Evolutionary conservation across 164 flowering plant genomes (phyloP).

Genomic region (Stephania cephalantha): DNA sequence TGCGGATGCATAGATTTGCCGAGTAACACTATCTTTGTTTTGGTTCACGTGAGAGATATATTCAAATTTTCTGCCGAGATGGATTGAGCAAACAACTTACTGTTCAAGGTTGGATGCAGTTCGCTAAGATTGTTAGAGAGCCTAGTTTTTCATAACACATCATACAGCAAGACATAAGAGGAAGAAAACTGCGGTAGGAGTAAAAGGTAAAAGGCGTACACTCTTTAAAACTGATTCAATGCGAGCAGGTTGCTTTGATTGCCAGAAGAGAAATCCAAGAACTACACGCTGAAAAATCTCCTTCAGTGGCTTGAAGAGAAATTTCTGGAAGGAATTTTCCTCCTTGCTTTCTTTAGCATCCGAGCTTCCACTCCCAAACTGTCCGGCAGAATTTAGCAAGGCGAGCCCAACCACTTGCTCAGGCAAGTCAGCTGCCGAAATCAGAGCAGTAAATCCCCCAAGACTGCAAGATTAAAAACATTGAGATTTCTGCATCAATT

Average conservation of each 20-base stretch:
- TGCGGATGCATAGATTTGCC: too few species aligned
- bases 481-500: not conserved
- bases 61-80: too few species aligned
- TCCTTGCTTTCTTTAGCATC: conserved; percentile 24
- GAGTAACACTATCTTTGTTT: too few species aligned
- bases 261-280: conserved; percentile 92
- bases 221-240: conserved; percentile 76
- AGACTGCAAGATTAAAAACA: conserved; percentile 48
- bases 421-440: conserved; percentile 61
- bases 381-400: conserved; percentile 85
- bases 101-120: not conserved
- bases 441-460: conserved; percentile 92
- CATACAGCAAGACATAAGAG: not conserved
- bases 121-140: not conserved
- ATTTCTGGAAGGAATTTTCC: conserved; percentile 45
- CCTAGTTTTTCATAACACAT: not conserved
- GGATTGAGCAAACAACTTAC: too few species aligned
- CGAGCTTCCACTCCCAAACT: conserved; percentile 56
- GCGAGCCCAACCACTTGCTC: conserved; percentile 75
- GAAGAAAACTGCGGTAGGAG: not conserved
- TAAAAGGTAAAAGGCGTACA: conserved; percentile 40
- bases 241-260: conserved; percentile 92
- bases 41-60: too few species aligned
- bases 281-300: conserved; percentile 75
- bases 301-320: conserved; percentile 70